Conservation (phyloP, 306 rosid genomes). For the Prunus mongolica region DNA sequence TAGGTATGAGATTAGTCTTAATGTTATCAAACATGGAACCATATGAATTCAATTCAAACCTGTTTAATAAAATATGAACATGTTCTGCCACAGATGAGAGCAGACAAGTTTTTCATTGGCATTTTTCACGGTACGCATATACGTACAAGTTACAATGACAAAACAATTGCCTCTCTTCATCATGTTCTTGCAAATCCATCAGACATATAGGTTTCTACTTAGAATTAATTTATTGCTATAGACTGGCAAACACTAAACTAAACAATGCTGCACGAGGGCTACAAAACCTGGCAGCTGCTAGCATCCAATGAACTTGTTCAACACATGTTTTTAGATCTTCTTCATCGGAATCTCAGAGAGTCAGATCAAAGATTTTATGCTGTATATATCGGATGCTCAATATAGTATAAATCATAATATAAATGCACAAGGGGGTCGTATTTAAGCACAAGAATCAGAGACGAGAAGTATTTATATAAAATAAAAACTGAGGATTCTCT, state of each 20-base stretch:
- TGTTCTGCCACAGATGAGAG: background rate
- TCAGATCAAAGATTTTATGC: background rate
- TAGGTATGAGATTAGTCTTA: no score
- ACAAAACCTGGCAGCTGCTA: slow-evolving; percentile 2
- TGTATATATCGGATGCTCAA: background rate
- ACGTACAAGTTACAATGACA: background rate
- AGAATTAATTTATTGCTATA: no score
- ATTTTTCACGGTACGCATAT: background rate
- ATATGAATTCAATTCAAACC: no score
- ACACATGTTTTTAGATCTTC: background rate
- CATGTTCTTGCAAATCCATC: background rate
- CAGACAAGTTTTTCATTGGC: background rate
- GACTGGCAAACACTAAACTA: no score
- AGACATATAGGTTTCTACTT: background rate
- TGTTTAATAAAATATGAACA: no score
- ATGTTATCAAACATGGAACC: no score
- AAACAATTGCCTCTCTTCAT: no score
- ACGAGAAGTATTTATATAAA: background rate
- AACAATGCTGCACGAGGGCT: background rate
- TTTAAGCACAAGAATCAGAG: background rate
- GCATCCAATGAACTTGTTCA: background rate
- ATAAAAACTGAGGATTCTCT: background rate
- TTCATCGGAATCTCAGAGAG: background rate
- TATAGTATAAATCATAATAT: no score
- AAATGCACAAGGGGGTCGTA: background rate